These are phyloP conservation scores for Saposhnikovia divaricata DNA, from an alignment of 129 eudicot genomes.

Conservation along the genomic window DNA sequence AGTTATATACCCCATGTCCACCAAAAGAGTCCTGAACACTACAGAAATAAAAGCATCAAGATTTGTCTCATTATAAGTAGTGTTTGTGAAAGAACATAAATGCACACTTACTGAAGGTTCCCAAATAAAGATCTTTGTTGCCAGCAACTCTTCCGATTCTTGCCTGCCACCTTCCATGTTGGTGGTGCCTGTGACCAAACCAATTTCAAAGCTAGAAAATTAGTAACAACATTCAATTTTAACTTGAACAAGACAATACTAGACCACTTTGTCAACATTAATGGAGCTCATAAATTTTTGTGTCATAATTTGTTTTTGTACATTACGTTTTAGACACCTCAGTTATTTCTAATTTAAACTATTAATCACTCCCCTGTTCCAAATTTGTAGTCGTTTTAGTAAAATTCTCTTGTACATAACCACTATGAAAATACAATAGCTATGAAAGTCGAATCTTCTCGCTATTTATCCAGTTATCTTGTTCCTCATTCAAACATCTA, in stretches of 20 bases:
- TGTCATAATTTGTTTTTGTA: no score
- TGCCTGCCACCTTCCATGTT: conserved; percentile 99
- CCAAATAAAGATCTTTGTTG: conserved; percentile 90
- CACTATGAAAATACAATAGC: background rate
- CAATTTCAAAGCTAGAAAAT: background rate
- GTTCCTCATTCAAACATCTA: background rate
- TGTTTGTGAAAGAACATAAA: background rate
- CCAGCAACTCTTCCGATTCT: conserved; percentile 99
- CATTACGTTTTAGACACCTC: no score
- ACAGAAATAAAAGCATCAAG: background rate
- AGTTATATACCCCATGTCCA: background rate
- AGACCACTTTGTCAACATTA: background rate
- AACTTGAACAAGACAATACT: background rate
- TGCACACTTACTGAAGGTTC: conserved; percentile 70
- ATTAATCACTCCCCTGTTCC: no score
- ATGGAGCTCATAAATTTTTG: background rate
- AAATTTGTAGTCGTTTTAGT: no score
- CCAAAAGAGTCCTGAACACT: background rate
- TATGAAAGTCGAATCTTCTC: background rate
- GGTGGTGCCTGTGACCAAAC: conserved; percentile 57
- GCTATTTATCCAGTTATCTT: background rate
- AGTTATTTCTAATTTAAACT: no score
- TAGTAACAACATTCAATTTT: background rate
- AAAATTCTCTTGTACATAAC: background rate
- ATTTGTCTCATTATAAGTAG: background rate